Conservation (phyloP, 2,329 filamentous ascomycete species). For the Pseudocercospora macadamiae region DNA sequence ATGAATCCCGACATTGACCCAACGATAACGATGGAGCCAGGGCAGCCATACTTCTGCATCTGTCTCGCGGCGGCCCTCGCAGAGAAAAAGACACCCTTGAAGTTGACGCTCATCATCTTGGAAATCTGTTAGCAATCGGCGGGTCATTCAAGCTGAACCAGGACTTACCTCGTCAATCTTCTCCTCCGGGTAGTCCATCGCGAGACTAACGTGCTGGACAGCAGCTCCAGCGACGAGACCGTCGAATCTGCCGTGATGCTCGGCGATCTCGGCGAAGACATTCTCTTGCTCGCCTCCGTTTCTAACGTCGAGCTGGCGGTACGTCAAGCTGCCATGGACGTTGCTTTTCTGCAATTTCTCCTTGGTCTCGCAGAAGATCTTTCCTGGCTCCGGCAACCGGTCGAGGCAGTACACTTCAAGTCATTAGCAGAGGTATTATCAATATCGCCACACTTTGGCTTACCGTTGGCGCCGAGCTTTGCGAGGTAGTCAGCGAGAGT, state of each 20-base stretch:
- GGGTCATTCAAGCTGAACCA: neutral
- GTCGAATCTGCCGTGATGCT: slow-evolving; percentile 32
- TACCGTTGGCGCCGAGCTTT: slow-evolving; percentile 53
- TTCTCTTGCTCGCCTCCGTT: slow-evolving; percentile 37
- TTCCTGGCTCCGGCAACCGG: slow-evolving; percentile 46
- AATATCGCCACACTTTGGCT: neutral
- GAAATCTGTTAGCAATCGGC: slow-evolving; percentile 42
- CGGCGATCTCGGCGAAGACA: slow-evolving; percentile 33
- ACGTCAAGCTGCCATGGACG: slow-evolving; percentile 48
- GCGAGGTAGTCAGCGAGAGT: slow-evolving; percentile 51
- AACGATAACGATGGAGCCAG: slow-evolving; percentile 54
- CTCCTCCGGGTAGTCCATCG: slow-evolving; percentile 42
- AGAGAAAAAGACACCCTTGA: slow-evolving; percentile 52
- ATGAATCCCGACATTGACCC: slow-evolving; percentile 55
- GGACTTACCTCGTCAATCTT: slow-evolving; percentile 23
- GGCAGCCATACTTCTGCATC: slow-evolving; percentile 54
- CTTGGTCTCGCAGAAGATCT: slow-evolving; percentile 47
- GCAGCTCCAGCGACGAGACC: slow-evolving; percentile 38
- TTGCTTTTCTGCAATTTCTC: slow-evolving; percentile 38
- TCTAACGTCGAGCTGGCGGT: slow-evolving; percentile 52
- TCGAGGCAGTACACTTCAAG: slow-evolving; percentile 54
- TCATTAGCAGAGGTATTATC: neutral
- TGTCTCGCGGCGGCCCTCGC: slow-evolving; percentile 52
- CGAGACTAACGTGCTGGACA: slow-evolving; percentile 34
- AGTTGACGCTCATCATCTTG: slow-evolving; percentile 45